Base-by-base conservation (phyloP, 495 filamentous ascomycete genomes). In the Filosporella fistucella region DNA sequence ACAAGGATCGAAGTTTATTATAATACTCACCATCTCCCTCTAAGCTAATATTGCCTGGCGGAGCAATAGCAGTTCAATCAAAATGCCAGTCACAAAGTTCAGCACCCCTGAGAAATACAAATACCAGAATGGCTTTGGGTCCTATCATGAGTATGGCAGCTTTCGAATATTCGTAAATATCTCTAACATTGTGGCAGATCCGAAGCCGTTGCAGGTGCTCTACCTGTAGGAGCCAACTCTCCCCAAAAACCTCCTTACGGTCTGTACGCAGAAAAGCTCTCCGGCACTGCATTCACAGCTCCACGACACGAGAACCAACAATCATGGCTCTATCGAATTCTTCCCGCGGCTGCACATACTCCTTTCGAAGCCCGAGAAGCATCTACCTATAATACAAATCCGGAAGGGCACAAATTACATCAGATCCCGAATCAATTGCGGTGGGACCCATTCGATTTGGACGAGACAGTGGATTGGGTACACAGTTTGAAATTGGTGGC, bases 191-290 rank as follows among this genome's bases (percentile, higher is more conserved):
- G 8, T 18, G 11, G 8, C 50, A 75, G 72, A 53, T 68, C 68
- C 45, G 67, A 76, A 58, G 73, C 72, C 33, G 57, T 71, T 29
- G 57, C 54, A 6, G 65, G 65, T 37, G 70, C 75, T 25, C 68
- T 78, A 7, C 76, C 76, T 22, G 55, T 73, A 43, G 90, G 76
- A 39, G 79, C 85, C 12, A 95, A 95, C 70, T 91, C 87, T 8
- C 91, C 91, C 1, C 91, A 95, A 60, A 91, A 93, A 56, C 85
- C 82, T 2, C 76, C 88, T 0, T 80, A 84, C 40, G 91, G 90
- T 1, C 77, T 96, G 30, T 96, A 95, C 63, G 77, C 88, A 38
- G 91, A 96, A 64, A 95, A 95, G 75, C 79, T 96, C 22, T 95
- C 91, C 1, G 91, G 91, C 13, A 95, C 91, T 6, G 84, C 91